A percentile compares a stretch with the other conserved stretches of the same genome.
Evolutionary conservation across 345 rosid species (phyloP).

Genomic region (Psidium friedrichsthalianum): DNA sequence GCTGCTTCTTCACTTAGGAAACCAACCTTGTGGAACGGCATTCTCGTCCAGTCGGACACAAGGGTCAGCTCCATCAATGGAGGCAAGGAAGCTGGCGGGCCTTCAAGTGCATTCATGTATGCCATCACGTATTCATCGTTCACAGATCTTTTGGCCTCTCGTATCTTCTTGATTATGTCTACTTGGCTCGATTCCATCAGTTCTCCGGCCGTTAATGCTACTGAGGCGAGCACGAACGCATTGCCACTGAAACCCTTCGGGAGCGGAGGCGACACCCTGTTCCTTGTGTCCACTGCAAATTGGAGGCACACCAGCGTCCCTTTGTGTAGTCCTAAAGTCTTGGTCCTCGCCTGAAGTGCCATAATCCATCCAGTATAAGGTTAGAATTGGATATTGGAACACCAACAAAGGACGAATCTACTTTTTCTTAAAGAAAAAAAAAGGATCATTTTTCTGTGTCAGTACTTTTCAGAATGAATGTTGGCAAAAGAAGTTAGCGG

Average conservation of each 20-base stretch:
- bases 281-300: constrained; percentile 56
- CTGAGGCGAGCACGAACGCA: constrained; percentile 52
- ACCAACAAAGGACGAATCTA: not conserved
- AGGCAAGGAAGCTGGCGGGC: constrained; percentile 33
- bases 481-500: not conserved
- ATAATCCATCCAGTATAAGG: not conserved
- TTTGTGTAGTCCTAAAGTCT: constrained; percentile 24
- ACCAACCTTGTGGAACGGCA: constrained; percentile 51
- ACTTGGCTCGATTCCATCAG: constrained; percentile 23
- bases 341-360: constrained; percentile 44
- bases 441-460: not conserved
- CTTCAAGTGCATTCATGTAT: constrained; percentile 43
- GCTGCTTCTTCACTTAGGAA: constrained; percentile 32
- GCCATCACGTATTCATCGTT: constrained; percentile 36
- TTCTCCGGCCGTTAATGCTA: constrained; percentile 37
- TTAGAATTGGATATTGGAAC: not conserved
- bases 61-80: constrained; percentile 39
- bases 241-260: constrained; percentile 48
- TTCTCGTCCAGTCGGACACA: constrained; percentile 68
- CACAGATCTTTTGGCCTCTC: constrained; percentile 45
- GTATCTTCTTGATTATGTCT: constrained; percentile 28
- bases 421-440: not conserved
- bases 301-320: constrained; percentile 56
- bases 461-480: not conserved
- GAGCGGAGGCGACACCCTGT: constrained; percentile 30